Conservation (phyloP, 2,329 filamentous ascomycete genomes). For the Penicillium sp. region DNA sequence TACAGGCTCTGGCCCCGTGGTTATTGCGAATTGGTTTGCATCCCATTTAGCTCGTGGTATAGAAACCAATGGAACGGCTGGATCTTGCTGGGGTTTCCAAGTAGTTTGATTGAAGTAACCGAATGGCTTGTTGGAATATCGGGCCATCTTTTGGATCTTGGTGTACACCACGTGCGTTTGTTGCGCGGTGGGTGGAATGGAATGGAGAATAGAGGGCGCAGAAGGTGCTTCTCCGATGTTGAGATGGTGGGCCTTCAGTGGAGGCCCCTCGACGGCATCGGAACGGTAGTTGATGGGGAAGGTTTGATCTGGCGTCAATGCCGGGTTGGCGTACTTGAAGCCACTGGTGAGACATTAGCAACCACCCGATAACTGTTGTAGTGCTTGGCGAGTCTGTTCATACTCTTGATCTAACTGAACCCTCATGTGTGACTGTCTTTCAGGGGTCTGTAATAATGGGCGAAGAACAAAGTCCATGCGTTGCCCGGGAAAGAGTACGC, state of each 20-base stretch:
- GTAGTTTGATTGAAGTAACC: slow-evolving; percentile 52
- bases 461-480: slow-evolving; percentile 45
- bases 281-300: slow-evolving; percentile 32
- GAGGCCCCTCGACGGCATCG: neutral
- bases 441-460: slow-evolving; percentile 11
- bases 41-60: slow-evolving; percentile 44
- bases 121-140: slow-evolving; percentile 44
- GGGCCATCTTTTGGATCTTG: slow-evolving; percentile 47
- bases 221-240: slow-evolving; percentile 31
- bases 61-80: slow-evolving; percentile 34
- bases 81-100: slow-evolving; percentile 43
- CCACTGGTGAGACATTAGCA: slow-evolving; percentile 27
- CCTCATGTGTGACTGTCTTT: slow-evolving; percentile 25
- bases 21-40: slow-evolving; percentile 42
- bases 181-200: slow-evolving; percentile 33
- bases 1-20: slow-evolving; percentile 26
- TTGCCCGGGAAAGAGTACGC: slow-evolving; percentile 48
- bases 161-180: slow-evolving; percentile 49
- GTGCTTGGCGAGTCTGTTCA: neutral
- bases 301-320: slow-evolving; percentile 40
- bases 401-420: slow-evolving; percentile 42
- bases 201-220: slow-evolving; percentile 27
- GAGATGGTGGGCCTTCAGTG: slow-evolving; percentile 15
- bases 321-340: slow-evolving; percentile 49
- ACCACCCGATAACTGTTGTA: neutral